Percentiles rank a stretch among this genome's conserved stretches.
These are phyloP conservation scores for Wickerhamiella sergipiensis DNA, from an alignment of 805 yeast species.

Conservation along the genomic window DNA sequence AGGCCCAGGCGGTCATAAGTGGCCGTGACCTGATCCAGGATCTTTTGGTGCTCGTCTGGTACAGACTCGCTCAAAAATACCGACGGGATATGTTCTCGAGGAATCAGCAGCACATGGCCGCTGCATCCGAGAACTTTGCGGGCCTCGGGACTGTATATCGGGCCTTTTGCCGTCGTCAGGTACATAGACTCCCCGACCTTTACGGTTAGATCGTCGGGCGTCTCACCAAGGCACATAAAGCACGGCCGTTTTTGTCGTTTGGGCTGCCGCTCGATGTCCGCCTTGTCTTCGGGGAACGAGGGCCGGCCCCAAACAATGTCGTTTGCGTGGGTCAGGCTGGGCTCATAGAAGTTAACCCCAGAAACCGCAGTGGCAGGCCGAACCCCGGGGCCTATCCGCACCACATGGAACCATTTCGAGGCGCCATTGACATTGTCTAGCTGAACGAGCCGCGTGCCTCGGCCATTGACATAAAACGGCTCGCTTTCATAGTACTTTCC, in stretches of 20 bases:
- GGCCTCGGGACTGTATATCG: not conserved
- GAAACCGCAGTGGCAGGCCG: not conserved
- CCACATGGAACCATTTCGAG: not conserved
- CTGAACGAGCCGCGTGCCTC: not conserved
- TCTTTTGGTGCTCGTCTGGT: not conserved
- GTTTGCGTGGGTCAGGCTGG: not conserved
- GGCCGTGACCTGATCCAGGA: not conserved
- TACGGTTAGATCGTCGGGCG: not conserved
- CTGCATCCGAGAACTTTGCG: not conserved
- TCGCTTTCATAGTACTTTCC: slow-evolving; percentile 1
- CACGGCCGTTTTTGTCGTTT: not conserved
- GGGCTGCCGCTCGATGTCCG: not conserved
- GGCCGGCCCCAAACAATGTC: slow-evolving; percentile 1
- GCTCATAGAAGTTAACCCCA: slow-evolving; percentile 1
- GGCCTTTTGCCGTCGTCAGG: slow-evolving; percentile 1
- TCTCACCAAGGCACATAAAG: slow-evolving; percentile 1
- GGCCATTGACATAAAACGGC: not conserved
- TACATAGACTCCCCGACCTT: not conserved
- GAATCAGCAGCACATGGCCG: slow-evolving; percentile 2
- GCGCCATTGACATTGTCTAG: not conserved
- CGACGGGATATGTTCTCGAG: not conserved
- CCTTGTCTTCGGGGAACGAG: not conserved
- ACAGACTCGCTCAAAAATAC: not conserved
- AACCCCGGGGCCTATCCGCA: not conserved
- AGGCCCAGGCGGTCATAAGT: not conserved